Base-by-base conservation (phyloP, 2,329 filamentous ascomycete species). In the Aspergillus brasiliensis region DNA sequence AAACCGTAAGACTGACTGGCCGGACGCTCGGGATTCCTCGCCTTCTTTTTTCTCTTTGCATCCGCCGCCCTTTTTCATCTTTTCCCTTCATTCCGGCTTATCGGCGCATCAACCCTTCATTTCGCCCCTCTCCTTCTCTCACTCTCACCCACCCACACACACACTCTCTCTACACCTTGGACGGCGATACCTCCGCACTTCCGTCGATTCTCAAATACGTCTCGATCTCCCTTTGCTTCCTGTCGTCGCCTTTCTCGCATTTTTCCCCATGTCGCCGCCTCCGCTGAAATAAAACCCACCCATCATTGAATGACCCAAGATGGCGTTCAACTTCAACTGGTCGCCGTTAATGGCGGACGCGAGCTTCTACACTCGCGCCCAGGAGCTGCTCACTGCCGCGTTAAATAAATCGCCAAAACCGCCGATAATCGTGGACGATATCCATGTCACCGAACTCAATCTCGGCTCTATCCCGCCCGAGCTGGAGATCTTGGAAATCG, bases 271-370 rank as follows among this genome's bases (percentile, higher is more conserved):
- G 42, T 57, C 57, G 51, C 51, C 56, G 15, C 49, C 25, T 54
- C 42, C 40, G 51, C 40, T 57, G 46, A 59, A 25, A 52, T 44
- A 62, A n/a, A 55, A 52, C 31, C 19, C 38, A 48, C 25, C 56
- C 60, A 48, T 59, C 47, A 64, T 65, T 70, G 68, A 66, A 74
- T 74, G 70, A 69, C 48, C 67, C 63, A 68, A 64, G 79, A 99
- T 99, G 95, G 95, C 95, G 69, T 99, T 99, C 90, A 98, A 98
- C 84, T 99, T 99, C 91, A 98, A 98, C 91, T 99, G 95, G 95
- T 97, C 92, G 86, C 95, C 95, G 74, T 85, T 99, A 67, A 95
- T 96, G 81, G 94, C 94, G 74, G 95, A 98, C 81, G 94, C 91
- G 72, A 86, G 88, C 69, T 95, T 95, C 78, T 94, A 94, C 80